Evolutionary conservation across 108 stramenopile genomes (phyloP).

Genomic region (Discostella stelligeroides): DNA sequence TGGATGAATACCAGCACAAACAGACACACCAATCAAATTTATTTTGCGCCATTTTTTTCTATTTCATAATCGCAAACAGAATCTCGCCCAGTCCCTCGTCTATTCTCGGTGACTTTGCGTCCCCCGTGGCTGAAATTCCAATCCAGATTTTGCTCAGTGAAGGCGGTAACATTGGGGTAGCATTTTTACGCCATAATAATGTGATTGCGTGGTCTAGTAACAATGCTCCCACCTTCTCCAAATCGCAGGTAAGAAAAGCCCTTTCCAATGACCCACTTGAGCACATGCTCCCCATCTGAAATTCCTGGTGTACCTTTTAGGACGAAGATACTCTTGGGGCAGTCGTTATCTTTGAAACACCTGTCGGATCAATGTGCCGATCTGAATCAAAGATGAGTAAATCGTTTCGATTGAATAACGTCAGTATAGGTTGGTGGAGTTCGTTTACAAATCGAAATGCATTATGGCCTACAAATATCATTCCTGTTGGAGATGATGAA

Average conservation of each 20-base stretch:
- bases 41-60: neutral
- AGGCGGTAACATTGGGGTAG: constrained; percentile 51
- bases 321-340: constrained; percentile 51
- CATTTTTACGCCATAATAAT: constrained; percentile 29
- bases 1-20: neutral
- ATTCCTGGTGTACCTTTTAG: neutral
- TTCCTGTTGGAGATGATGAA: constrained; percentile 24
- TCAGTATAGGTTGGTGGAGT: constrained; percentile 51
- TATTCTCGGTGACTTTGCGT: constrained; percentile 7
- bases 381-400: constrained; percentile 20
- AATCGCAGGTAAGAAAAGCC: constrained; percentile 20
- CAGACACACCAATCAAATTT: neutral
- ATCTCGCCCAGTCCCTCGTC: constrained; percentile 4
- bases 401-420: constrained; percentile 52
- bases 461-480: constrained; percentile 48
- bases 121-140: constrained; percentile 50
- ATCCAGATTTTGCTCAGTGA: constrained; percentile 57
- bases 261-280: neutral
- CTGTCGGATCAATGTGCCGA: constrained; percentile 6
- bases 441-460: constrained; percentile 53
- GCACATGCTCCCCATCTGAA: neutral
- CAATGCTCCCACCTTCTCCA: constrained; percentile 3
- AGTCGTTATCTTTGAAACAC: constrained; percentile 56
- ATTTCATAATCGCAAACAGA: neutral
- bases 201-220: neutral